A percentile compares a stretch with the other conserved stretches of the same genome.
Evolutionary conservation across 139 green algal genomes (phyloP).

Genomic region (Chlorella vulgaris): DNA sequence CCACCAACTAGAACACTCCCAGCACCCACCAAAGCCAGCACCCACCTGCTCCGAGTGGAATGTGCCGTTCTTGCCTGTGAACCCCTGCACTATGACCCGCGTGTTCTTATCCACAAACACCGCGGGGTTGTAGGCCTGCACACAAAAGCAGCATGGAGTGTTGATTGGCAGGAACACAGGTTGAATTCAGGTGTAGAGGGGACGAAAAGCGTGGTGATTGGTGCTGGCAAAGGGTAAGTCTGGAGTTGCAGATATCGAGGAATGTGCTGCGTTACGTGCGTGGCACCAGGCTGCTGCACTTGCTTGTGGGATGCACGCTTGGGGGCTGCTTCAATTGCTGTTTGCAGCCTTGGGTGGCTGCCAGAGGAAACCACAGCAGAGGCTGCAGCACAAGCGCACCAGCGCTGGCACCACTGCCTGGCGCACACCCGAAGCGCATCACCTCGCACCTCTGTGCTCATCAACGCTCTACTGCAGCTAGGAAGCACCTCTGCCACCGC

Average conservation of each 20-base stretch:
- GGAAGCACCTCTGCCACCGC: slow-evolving; percentile 3
- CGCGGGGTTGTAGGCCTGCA: slow-evolving; percentile 67
- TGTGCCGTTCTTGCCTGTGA: slow-evolving; percentile 98
- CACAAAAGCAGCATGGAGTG: neutral
- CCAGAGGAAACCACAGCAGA: neutral
- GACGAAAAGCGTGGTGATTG: too few relatives aligned
- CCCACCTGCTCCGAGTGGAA: slow-evolving; percentile 95
- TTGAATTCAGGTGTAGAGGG: too few relatives aligned
- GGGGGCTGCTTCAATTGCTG: too few relatives aligned
- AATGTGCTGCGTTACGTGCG: too few relatives aligned
- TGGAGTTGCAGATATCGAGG: too few relatives aligned
- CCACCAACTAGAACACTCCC: neutral
- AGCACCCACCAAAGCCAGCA: neutral
- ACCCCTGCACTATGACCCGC: slow-evolving; percentile 92
- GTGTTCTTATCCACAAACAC: slow-evolving; percentile 98
- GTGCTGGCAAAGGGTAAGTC: too few relatives aligned
- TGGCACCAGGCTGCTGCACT: too few relatives aligned
- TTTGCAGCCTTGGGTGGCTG: too few relatives aligned
- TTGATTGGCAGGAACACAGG: neutral
- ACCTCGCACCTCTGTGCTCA: slow-evolving; percentile 6
- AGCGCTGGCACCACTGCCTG: neutral
- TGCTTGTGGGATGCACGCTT: too few relatives aligned
- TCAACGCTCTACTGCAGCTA: neutral
- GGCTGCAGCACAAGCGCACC: neutral
- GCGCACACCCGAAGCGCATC: too few relatives aligned